These are phyloP conservation scores for Sapria himalayana DNA, from an alignment of 345 rosid species.

Conservation along the genomic window DNA sequence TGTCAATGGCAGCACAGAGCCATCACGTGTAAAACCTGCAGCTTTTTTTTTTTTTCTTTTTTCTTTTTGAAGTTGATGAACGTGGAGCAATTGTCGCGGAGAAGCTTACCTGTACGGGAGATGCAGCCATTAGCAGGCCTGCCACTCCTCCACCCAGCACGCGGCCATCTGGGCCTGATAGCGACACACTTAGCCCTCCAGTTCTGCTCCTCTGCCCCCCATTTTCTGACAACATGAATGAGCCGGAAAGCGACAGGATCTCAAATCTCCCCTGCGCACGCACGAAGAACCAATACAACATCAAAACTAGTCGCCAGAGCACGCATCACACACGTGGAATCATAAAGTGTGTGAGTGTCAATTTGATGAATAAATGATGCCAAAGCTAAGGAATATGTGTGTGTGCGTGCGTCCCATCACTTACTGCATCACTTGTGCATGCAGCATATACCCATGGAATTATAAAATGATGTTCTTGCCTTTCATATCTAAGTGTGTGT, in stretches of 20 bases:
- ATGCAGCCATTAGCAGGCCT: constrained; percentile 65
- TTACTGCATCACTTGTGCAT: too few relatives aligned
- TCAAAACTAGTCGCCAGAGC: too few relatives aligned
- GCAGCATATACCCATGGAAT: too few relatives aligned
- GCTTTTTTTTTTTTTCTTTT: background rate
- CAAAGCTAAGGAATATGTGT: too few relatives aligned
- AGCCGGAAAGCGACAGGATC: constrained; percentile 72
- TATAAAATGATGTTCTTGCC: too few relatives aligned
- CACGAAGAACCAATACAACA: too few relatives aligned
- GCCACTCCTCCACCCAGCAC: constrained; percentile 82
- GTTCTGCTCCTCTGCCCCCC: constrained; percentile 52
- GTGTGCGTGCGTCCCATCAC: too few relatives aligned
- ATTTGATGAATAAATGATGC: too few relatives aligned
- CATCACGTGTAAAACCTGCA: background rate
- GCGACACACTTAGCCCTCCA: constrained; percentile 55
- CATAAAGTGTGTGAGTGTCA: too few relatives aligned
- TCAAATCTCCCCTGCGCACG: constrained; percentile 61
- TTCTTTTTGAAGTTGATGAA: background rate
- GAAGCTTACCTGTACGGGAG: constrained; percentile 61
- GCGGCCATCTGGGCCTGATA: constrained; percentile 78
- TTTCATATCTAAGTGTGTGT: too few relatives aligned
- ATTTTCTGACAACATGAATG: constrained; percentile 53
- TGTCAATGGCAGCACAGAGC: background rate
- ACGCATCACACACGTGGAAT: too few relatives aligned
- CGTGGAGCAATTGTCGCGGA: background rate